Conservation (phyloP, 768 basidiomycete species). For the Tricholoma bakamatsutake region DNA sequence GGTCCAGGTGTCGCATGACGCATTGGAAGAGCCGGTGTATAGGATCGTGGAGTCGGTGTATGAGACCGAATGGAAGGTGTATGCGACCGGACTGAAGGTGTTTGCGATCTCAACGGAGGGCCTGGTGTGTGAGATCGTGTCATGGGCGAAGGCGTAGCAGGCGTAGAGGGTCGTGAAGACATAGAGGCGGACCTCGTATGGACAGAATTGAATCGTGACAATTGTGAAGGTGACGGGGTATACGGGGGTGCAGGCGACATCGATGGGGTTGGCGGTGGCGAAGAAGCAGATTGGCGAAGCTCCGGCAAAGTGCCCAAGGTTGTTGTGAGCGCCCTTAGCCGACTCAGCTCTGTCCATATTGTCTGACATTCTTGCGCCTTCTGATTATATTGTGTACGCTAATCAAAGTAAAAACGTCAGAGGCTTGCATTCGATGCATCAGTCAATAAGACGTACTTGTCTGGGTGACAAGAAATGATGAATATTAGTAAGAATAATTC, state of each 20-base stretch:
- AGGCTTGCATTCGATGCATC: background rate
- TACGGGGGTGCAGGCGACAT: conserved; percentile 33
- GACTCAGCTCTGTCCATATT: conserved; percentile 60
- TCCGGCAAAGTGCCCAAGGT: conserved; percentile 31
- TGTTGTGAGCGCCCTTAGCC: conserved; percentile 43
- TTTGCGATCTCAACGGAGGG: conserved; percentile 21
- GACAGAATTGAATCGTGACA: conserved; percentile 46
- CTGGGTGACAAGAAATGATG: conserved; percentile 27
- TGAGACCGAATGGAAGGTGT: conserved; percentile 19
- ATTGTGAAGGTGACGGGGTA: conserved; percentile 34
- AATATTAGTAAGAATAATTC: conserved; percentile 16
- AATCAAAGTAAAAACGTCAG: conserved; percentile 13
- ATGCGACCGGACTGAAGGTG: conserved; percentile 20
- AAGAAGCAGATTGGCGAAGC: conserved; percentile 26
- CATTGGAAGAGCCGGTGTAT: conserved; percentile 40
- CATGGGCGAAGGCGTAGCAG: conserved; percentile 34
- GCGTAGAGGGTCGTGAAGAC: conserved; percentile 42
- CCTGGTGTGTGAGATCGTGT: conserved; percentile 37
- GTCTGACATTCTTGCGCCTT: conserved; percentile 68
- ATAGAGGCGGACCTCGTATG: conserved; percentile 57
- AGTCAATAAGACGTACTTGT: conserved; percentile 46
- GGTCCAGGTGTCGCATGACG: conserved; percentile 28
- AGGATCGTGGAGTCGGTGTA: conserved; percentile 24
- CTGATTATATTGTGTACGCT: conserved; percentile 59
- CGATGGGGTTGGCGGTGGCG: conserved; percentile 29